Evolutionary conservation across 441 rosid species (phyloP), one percentile per base, ranked within the genome.

Genomic region (Euphorbia schlechtendalii): DNA sequence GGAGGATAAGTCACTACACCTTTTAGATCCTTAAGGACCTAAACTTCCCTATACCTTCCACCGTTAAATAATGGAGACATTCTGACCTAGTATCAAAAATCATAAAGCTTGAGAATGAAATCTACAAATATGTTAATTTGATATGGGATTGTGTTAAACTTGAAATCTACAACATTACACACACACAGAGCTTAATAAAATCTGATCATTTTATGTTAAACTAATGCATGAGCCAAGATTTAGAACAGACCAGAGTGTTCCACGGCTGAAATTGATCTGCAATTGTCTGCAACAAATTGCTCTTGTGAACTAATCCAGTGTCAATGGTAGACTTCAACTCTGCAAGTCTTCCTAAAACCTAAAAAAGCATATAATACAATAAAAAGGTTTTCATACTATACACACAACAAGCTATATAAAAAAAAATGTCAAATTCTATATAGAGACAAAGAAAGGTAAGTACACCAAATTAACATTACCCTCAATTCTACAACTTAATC

Each of bases 281-380:
- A 67, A 90, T 87, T 59, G 78, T 82, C 72, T 74, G 83, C 77
- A 94, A 77, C 80, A 91, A 77, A 77, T 63, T 78, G 55, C 74
- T 77, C 65, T 86, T 83, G 24, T 82, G 96, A 69, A 68, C 36
- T 73, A 78, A 68, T 67, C 98, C 99, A 62, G 84, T 79, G 75
- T 80, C 84, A 54, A 87, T 71, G 46, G 96, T 84, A 27, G 87
- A 79, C 80, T 87, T 86, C 80, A 91, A 78, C 81, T 94, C 96
- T 34, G 78, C 60, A 58, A 87, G 71, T 65, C 84, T 83, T 68
- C 88, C 86, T 0, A 92, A 75, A 76, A 90, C 98, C 99, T 94
- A 67, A 67, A 67, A 45, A 28, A 17, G 61, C 17, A 36, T n/a
- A 32, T 14, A 8, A 57, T 11, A 49, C 14, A 45, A 30, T 12